Evolutionary conservation across 2,329 filamentous ascomycete genomes (phyloP).

Genomic region (Xylaria sp.): DNA sequence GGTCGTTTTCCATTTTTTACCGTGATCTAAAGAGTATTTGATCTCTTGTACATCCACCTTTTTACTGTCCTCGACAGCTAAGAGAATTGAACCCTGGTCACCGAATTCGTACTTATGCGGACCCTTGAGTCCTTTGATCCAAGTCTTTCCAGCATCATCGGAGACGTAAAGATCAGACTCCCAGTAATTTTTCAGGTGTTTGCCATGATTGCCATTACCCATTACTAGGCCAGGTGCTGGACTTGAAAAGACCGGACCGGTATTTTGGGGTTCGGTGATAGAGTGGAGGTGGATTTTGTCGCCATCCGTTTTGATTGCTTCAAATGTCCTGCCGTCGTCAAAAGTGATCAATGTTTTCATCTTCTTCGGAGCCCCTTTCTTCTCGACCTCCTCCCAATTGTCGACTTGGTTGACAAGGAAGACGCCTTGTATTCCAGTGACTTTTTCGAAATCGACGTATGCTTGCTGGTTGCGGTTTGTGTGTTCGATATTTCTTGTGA

Average conservation of each 20-base stretch:
- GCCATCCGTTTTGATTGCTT: constrained; percentile 74
- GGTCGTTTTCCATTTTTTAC: constrained; percentile 81
- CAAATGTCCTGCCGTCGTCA: constrained; percentile 91
- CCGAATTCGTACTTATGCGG: constrained; percentile 98
- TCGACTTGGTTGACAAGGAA: constrained; percentile 90
- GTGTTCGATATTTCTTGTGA: constrained; percentile 89
- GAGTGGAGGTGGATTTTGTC: constrained; percentile 88
- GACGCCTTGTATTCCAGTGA: constrained; percentile 90
- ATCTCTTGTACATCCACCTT: constrained; percentile 68
- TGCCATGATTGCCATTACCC: constrained; percentile 91
- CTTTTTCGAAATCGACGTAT: constrained; percentile 94
- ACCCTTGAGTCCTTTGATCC: constrained; percentile 78
- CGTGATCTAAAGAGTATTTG: constrained; percentile 88
- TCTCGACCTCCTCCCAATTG: constrained; percentile 81
- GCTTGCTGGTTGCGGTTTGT: constrained; percentile 84
- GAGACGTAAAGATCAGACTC: constrained; percentile 89
- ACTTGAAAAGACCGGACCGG: constrained; percentile 90
- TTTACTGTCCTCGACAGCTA: constrained; percentile 82
- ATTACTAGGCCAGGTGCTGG: constrained; percentile 93
- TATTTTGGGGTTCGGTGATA: constrained; percentile 83
- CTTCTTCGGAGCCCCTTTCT: constrained; percentile 69
- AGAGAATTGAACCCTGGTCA: constrained; percentile 87
- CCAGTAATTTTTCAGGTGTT: constrained; percentile 73
- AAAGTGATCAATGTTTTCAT: constrained; percentile 88
- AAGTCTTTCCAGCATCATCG: constrained; percentile 88